phyloP scores from a whole-genome alignment of 2,329 filamentous ascomycete species.

The Dactylellina sp. region DNA sequence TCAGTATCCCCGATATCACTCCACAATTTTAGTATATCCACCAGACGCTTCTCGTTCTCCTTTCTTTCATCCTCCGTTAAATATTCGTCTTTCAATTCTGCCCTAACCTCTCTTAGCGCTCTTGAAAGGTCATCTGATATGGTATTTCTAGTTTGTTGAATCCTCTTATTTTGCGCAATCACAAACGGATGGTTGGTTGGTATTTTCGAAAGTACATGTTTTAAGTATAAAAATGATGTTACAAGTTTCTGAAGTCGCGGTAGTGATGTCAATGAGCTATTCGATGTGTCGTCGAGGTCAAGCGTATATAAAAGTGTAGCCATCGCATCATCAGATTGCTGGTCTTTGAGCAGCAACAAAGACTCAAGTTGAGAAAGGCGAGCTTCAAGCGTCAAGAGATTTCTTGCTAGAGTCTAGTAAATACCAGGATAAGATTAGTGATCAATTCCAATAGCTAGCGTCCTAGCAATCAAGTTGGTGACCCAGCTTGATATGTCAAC shows the following conservation, averaged over 20 bases:
- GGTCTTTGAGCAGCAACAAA: slow-evolving; percentile 41
- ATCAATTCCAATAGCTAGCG: background rate
- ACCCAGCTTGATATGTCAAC: background rate
- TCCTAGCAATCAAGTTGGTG: too few species aligned
- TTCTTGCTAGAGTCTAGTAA: slow-evolving; percentile 49
- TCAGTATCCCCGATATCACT: slow-evolving; percentile 71
- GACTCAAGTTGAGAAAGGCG: slow-evolving; percentile 52
- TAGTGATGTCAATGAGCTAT: slow-evolving; percentile 60
- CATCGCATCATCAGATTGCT: slow-evolving; percentile 48
- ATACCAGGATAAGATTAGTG: background rate
- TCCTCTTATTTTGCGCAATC: slow-evolving; percentile 69
- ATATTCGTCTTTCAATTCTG: slow-evolving; percentile 60
- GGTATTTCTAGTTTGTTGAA: slow-evolving; percentile 72
- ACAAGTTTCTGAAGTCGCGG: slow-evolving; percentile 69
- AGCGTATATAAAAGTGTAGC: slow-evolving; percentile 61
- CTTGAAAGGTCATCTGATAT: slow-evolving; percentile 74
- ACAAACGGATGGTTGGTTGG: slow-evolving; percentile 74
- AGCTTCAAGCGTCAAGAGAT: slow-evolving; percentile 54
- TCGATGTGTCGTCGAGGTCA: slow-evolving; percentile 61
- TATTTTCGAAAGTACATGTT: slow-evolving; percentile 66
- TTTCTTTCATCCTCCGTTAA: slow-evolving; percentile 61
- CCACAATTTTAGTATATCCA: slow-evolving; percentile 73
- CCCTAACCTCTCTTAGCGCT: slow-evolving; percentile 69
- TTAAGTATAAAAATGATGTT: slow-evolving; percentile 71
- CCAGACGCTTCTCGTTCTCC: slow-evolving; percentile 64